Base-by-base conservation (phyloP, 441 rosid genomes). In the Populus hybrid region DNA sequence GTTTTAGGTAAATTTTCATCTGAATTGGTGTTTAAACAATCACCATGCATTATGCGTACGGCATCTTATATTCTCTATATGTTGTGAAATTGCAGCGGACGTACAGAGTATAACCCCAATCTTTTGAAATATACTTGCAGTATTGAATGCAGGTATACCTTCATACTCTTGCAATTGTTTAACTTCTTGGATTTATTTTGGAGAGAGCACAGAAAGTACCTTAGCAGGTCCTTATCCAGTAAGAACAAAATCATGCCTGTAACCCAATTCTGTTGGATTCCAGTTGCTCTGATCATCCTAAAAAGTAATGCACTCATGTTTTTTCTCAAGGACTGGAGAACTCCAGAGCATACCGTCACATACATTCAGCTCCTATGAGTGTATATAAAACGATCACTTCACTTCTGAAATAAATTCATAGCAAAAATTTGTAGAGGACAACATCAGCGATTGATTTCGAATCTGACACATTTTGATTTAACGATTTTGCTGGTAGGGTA, bases 111-210 rank as follows among this genome's bases (percentile, higher is more conserved):
- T 76, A 84, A 87, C 78, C 86, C 91, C 61, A 83, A 88, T 79
- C 94, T 96, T 69, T 88, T 96, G 74, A 94, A 90, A 84, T 96
- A 96, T 84, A 86, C 94, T 38, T 96, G 99, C 89, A 86, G 83
- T 20, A 84, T 96, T 10, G 86, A 89, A 35, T 94, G 99, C 97
- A 92, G 97, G 98, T 95, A 76, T 45, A 20, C 8, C 50, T 40
- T 40, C 50, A 10, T 31, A 11, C 12, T 10, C 61, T 33, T 73
- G 33, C 9, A 2, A 9, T 5, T 45, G 56, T 56, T 11, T 7
- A 42, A 45, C 65, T 61, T 61, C 9, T 1, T 45, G 64, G 36
- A 71, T 28, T 5, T 14, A 5, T 26, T 20, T 16, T 26, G 59
- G 12, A 16, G 28, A 69, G 3, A 40, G 28, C 42, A 1, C 26